A percentile compares a stretch with the other conserved stretches of the same genome.
phyloP scores from a whole-genome alignment of 345 rosid species.

The Arabis alpina region DNA sequence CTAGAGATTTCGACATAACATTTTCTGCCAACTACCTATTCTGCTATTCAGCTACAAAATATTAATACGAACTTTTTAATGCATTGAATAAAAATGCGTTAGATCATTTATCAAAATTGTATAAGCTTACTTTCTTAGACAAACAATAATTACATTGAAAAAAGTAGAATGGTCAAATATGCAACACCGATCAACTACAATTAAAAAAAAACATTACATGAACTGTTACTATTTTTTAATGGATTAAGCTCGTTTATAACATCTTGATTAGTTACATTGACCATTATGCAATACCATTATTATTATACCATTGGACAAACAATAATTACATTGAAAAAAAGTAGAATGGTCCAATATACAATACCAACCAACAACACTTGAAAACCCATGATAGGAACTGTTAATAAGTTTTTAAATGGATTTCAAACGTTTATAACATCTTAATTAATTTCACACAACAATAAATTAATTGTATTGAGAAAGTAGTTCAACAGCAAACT shows the following conservation, averaged over 20 bases:
- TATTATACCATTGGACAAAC: no score
- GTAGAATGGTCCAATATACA: slow-evolving; percentile 1
- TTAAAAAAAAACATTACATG: background rate
- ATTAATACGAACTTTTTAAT: no score
- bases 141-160: background rate
- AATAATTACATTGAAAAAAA: background rate
- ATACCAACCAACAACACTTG: background rate
- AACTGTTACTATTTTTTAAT: background rate
- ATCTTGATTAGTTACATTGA: background rate
- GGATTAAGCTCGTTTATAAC: background rate
- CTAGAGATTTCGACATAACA: no score
- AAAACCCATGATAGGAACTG: background rate
- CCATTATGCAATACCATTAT: no score
- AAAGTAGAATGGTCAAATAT: slow-evolving; percentile 1
- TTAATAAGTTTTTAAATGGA: background rate
- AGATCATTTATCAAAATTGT: no score
- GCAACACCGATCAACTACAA: background rate
- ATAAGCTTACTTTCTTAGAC: no score
- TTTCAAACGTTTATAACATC: background rate
- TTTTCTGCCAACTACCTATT: no score
- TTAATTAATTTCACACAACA: background rate
- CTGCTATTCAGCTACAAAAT: no score
- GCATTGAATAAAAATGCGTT: no score
- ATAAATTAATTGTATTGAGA: background rate
- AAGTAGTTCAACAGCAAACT: slow-evolving; percentile 18